Base-by-base conservation (phyloP, 495 filamentous ascomycete species). In the Tricharina praecox region DNA sequence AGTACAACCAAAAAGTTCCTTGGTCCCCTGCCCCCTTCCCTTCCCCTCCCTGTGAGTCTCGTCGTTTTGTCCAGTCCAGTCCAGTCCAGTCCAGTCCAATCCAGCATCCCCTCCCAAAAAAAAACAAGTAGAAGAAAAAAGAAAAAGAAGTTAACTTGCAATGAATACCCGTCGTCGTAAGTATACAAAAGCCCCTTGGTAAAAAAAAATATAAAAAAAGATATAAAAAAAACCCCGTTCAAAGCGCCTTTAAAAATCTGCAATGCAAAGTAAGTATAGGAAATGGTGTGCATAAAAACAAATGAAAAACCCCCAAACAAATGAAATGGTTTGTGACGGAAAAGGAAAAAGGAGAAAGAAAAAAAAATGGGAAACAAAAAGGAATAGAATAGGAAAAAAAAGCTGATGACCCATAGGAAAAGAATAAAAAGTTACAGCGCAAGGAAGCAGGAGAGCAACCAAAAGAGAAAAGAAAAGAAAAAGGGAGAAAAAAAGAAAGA, bases 261-360 rank as follows among this genome's bases (percentile, higher is more conserved):
- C n/a, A n/a, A n/a, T n/a, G n/a, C n/a, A n/a, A n/a, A n/a, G n/a
- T n/a, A n/a, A n/a, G n/a, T n/a, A n/a, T n/a, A n/a, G n/a, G n/a
- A n/a, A n/a, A n/a, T n/a, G n/a, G n/a, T n/a, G n/a, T 40, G n/a
- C 37, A 40, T 16, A 40, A 16, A 19, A 13, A 40, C 21, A 40
- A 40, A 15, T 15, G 21, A 24, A 43, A 43, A 43, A n/a, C 7
- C 40, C 21, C 20, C 20, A 13, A 25, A 18, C 13, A 20, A 24
- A 43, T 24, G 15, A 40, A 26, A 11, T 26, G 10, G 26, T 26
- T 20, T 23, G 13, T 20, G 5, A 46, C 34, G 10, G 19, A 33
- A 46, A 33, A 32, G 3, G 3, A 45, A 46, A 46, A 46, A 35
- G 9, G 34, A 46, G 34, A 13, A 35, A 26, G 20, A 44, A 25